These are phyloP conservation scores for Brasilioporus rufonigricans DNA, from an alignment of 768 basidiomycete genomes.

Conservation along the genomic window DNA sequence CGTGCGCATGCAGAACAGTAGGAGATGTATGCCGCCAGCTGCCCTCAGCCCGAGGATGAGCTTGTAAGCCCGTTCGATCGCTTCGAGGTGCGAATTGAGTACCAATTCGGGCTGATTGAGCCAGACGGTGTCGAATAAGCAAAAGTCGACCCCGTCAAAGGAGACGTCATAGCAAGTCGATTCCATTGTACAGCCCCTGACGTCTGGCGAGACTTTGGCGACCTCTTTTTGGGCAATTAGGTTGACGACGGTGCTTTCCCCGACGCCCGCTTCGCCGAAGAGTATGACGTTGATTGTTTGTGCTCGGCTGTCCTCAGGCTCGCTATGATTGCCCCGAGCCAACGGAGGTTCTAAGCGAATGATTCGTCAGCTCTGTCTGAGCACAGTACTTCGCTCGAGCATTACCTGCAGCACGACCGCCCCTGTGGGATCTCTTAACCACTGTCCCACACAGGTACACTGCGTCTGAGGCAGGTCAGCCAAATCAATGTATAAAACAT, in stretches of 20 bases:
- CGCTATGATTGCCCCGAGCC: background rate
- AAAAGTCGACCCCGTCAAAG: background rate
- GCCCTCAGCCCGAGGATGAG: background rate
- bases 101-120: background rate
- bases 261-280: conserved; percentile 1
- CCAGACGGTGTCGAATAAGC: background rate
- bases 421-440: too few relatives aligned
- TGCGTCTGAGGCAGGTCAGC: too few relatives aligned
- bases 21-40: too few relatives aligned
- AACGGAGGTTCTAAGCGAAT: background rate
- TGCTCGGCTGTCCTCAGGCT: background rate
- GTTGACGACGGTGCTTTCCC: conserved; percentile 1
- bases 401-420: background rate
- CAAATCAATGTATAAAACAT: too few relatives aligned
- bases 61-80: background rate
- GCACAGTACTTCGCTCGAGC: background rate
- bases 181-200: background rate
- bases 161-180: background rate
- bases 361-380: background rate
- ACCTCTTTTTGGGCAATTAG: background rate
- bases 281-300: background rate
- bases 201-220: background rate
- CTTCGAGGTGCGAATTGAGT: background rate
- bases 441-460: too few relatives aligned
- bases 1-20: too few relatives aligned